phyloP scores from a whole-genome alignment of 805 yeast genomes.

The Cyberlindnera lachancei region DNA sequence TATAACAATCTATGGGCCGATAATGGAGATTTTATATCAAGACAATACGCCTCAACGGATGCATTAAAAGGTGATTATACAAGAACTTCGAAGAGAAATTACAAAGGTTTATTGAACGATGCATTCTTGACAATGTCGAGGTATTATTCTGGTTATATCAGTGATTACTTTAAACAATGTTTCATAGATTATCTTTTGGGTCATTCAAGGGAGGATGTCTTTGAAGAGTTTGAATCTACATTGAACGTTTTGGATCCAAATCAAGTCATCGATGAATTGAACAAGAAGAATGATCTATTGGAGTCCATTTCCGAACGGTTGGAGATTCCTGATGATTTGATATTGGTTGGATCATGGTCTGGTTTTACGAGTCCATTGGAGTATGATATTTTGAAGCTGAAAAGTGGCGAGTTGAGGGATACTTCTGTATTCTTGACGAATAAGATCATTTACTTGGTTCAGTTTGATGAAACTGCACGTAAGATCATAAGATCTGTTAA shows the following conservation, averaged over 20 bases:
- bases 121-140: constrained; percentile 35
- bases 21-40: constrained; percentile 60
- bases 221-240: constrained; percentile 34
- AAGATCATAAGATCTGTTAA: constrained; percentile 11
- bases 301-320: constrained; percentile 11
- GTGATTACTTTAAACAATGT: constrained; percentile 38
- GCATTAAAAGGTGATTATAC: constrained; percentile 46
- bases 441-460: constrained; percentile 14
- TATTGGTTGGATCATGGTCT: constrained; percentile 21
- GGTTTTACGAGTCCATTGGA: constrained; percentile 19
- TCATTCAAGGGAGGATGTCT: constrained; percentile 25
- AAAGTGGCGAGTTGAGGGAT: constrained; percentile 3
- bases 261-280: constrained; percentile 13
- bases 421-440: constrained; percentile 19
- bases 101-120: constrained; percentile 35
- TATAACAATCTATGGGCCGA: constrained; percentile 52
- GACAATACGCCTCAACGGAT: constrained; percentile 52
- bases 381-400: constrained; percentile 12
- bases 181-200: constrained; percentile 36
- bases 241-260: constrained; percentile 23
- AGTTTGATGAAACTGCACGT: constrained; percentile 14
- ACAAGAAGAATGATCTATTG: constrained; percentile 24
- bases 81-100: constrained; percentile 33
- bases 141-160: constrained; percentile 35
- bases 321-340: constrained; percentile 16